Conservation (phyloP, 176 grass and related monocot genomes). For the Pharus latifolius region DNA sequence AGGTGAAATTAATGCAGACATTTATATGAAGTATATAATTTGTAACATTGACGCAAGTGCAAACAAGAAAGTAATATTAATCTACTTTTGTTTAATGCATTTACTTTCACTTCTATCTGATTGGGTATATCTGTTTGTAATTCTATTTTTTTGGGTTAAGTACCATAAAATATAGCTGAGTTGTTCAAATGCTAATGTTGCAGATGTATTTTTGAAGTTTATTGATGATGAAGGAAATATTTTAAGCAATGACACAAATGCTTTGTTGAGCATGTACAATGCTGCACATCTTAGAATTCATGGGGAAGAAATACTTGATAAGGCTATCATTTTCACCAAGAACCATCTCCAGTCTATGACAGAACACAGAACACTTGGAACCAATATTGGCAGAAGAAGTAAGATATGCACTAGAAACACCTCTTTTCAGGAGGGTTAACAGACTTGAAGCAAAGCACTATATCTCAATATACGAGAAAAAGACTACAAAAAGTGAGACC, state of each 20-base stretch:
- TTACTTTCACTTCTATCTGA: no score
- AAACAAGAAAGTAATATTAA: no score
- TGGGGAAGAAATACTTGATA: slow-evolving; percentile 21
- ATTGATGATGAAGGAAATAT: slow-evolving; percentile 4
- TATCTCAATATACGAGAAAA: slow-evolving; percentile 23
- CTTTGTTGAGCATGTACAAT: slow-evolving; percentile 26
- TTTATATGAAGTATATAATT: no score
- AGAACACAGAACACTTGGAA: background rate
- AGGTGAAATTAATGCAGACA: no score
- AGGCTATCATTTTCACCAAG: background rate
- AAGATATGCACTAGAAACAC: background rate
- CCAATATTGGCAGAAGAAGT: slow-evolving; percentile 7
- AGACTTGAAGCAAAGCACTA: slow-evolving; percentile 22
- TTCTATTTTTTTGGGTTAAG: no score
- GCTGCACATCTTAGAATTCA: slow-evolving; percentile 11
- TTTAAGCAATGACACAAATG: background rate
- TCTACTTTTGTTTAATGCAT: no score
- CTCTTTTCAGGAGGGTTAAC: slow-evolving; percentile 11
- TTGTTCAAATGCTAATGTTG: no score
- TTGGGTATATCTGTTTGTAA: no score
- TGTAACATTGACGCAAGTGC: no score
- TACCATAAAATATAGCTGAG: no score
- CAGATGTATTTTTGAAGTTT: slow-evolving; percentile 44
- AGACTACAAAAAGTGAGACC: background rate
- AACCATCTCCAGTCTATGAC: background rate